Evolutionary conservation across 306 rosid species (phyloP).

Genomic region (Vachellia pachyceras): DNA sequence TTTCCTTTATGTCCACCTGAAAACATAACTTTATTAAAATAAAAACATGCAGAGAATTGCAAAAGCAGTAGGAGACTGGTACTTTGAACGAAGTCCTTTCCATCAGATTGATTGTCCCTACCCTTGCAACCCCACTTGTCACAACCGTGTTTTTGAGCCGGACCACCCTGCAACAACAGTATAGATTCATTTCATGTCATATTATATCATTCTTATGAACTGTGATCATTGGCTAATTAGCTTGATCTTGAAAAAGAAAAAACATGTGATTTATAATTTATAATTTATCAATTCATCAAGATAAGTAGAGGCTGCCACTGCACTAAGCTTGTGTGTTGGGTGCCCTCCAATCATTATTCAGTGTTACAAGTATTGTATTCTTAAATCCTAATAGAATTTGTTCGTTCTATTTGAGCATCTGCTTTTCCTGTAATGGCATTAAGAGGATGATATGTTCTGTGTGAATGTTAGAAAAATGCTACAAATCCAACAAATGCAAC

Average conservation of each 20-base stretch:
- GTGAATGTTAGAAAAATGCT: conserved; percentile 53
- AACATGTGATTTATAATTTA: not conserved
- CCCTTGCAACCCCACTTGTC: conserved; percentile 98
- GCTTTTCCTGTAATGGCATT: not conserved
- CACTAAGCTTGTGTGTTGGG: conserved; percentile 58
- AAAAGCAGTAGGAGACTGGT: conserved; percentile 93
- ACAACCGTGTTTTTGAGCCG: conserved; percentile 59
- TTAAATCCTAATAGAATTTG: conserved; percentile 31
- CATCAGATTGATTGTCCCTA: conserved; percentile 80
- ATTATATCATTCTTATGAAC: conserved; percentile 41
- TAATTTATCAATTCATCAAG: conserved; percentile 37
- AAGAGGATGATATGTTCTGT: conserved; percentile 48
- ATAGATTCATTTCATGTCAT: conserved; percentile 49
- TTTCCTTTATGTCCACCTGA: conserved; percentile 10
- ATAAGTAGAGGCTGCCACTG: conserved; percentile 51
- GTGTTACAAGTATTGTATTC: conserved; percentile 12
- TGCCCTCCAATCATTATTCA: conserved; percentile 49
- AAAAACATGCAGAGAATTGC: conserved; percentile 71
- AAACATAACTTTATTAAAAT: conserved; percentile 35
- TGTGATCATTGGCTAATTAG: conserved; percentile 35
- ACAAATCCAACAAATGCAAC: not conserved
- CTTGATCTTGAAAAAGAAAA: conserved; percentile 26
- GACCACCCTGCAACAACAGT: conserved; percentile 41
- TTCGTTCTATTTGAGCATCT: conserved; percentile 17
- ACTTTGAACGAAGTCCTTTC: conserved; percentile 65